Evolutionary conservation across 1,139 yeast genomes (phyloP), one percentile per base, ranked within the genome.

Genomic region (Nakaseomyces sp.): DNA sequence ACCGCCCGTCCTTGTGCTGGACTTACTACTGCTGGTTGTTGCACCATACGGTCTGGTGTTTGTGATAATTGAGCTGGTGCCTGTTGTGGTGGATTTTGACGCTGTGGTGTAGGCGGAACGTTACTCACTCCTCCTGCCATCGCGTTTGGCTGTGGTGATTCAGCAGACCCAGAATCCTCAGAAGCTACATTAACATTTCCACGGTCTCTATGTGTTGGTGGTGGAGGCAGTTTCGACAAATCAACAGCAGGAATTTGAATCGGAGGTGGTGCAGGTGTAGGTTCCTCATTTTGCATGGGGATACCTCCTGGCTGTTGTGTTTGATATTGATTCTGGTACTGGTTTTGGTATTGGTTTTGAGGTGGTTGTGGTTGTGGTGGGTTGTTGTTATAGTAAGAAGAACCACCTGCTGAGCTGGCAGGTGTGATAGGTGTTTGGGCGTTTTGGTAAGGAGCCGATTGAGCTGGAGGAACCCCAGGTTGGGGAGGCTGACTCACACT

Each of bases 121-220:
- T 10, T 33, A 12, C 5, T 15, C 25, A 13, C 9, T 13, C 17
- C 29, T 6, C 13, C 29, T n/a, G 19, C 29, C 12, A n/a, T 10
- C 7, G 18, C 7, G n/a, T 35, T 20, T 20, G 17, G 9, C 10
- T 29, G 32, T 15, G 18, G 10, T 29, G 18, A 13, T 13, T 15
- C 32, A 7, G 5, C 32, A 15, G 32, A 7, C 10, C 10, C 32
- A 6, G 32, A 9, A 13, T 7, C n/a, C 8, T 15, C 32, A n/a
- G 8, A 5, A 5, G 18, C 18, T 29, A 13, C 8, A 13, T 29
- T 29, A 6, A 29, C 10, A 18, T 7, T 32, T 5, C 49, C 46
- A 29, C 58, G 52, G 42, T 50, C 59, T 24, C 46, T 51, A 44
- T 57, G 63, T 4, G 50, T 48, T 5, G 64, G 64, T 4, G 63